Percentiles rank a stretch among this genome's conserved stretches.
These are phyloP conservation scores for Neocallimastix lanati DNA, from an alignment of 192 early-diverging fungal species.

Conservation along the genomic window DNA sequence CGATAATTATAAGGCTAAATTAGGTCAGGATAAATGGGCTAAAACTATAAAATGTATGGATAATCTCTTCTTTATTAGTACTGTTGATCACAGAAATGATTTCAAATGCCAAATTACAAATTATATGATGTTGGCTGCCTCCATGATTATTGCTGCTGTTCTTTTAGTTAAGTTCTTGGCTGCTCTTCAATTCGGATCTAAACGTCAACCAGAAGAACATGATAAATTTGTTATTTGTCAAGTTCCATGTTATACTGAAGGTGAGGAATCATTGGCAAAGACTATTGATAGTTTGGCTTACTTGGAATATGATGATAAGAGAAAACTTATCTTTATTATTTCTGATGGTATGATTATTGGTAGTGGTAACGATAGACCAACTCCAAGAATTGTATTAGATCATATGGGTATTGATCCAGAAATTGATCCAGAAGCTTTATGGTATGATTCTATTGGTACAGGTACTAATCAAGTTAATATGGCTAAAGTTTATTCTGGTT, in stretches of 20 bases:
- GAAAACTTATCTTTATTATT: constrained; percentile 89
- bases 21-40: constrained; percentile 19
- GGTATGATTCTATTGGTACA: constrained; percentile 75
- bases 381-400: constrained; percentile 89
- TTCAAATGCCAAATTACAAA: constrained; percentile 34
- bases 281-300: constrained; percentile 82
- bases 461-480: constrained; percentile 86
- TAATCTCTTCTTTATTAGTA: constrained; percentile 68
- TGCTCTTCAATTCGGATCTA: constrained; percentile 65
- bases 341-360: constrained; percentile 96
- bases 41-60: constrained; percentile 43
- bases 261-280: constrained; percentile 76
- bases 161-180: constrained; percentile 90
- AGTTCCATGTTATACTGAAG: constrained; percentile 96
- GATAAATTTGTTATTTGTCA: constrained; percentile 85
- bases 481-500: constrained; percentile 91
- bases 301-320: constrained; percentile 90
- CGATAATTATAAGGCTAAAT: constrained; percentile 29
- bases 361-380: constrained; percentile 87
- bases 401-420: constrained; percentile 77
- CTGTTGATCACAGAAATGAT: constrained; percentile 65
- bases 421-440: constrained; percentile 54
- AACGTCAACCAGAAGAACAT: constrained; percentile 58
- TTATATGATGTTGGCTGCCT: not conserved
- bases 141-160: constrained; percentile 12